Percentiles rank a stretch among this genome's conserved stretches.
Evolutionary conservation across 106 monocot genomes (phyloP).

Genomic region (Dendrobium catenatum): DNA sequence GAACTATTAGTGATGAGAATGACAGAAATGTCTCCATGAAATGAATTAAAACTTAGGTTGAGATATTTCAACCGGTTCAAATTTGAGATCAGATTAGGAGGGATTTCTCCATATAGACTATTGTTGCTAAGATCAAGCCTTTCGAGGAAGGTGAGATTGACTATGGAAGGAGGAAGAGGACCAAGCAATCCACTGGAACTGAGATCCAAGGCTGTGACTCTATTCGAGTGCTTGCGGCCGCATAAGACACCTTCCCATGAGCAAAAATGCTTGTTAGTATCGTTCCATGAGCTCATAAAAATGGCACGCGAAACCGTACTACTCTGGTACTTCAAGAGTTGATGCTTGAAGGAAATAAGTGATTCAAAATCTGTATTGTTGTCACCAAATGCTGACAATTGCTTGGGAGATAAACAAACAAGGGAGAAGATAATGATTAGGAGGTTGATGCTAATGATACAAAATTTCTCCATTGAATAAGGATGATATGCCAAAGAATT

Average conservation of each 20-base stretch:
- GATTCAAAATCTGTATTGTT: background rate
- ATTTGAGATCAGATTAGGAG: constrained; percentile 15
- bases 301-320: background rate
- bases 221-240: background rate
- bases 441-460: no score
- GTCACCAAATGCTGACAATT: no score
- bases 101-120: constrained; percentile 27
- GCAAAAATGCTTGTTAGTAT: constrained; percentile 24
- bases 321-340: background rate
- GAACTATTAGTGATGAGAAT: background rate
- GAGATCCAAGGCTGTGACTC: constrained; percentile 23
- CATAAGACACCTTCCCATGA: constrained; percentile 39
- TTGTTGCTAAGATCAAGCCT: constrained; percentile 21
- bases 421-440: no score
- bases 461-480: no score
- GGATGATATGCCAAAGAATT: no score
- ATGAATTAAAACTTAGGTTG: constrained; percentile 23
- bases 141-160: constrained; percentile 38
- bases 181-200: constrained; percentile 20
- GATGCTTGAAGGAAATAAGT: background rate
- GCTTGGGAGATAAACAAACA: no score
- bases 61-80: constrained; percentile 20
- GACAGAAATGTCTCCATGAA: constrained; percentile 14
- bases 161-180: constrained; percentile 22
- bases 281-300: constrained; percentile 26